phyloP scores from a whole-genome alignment of 2,329 filamentous ascomycete species.

The Alternaria infectoria region DNA sequence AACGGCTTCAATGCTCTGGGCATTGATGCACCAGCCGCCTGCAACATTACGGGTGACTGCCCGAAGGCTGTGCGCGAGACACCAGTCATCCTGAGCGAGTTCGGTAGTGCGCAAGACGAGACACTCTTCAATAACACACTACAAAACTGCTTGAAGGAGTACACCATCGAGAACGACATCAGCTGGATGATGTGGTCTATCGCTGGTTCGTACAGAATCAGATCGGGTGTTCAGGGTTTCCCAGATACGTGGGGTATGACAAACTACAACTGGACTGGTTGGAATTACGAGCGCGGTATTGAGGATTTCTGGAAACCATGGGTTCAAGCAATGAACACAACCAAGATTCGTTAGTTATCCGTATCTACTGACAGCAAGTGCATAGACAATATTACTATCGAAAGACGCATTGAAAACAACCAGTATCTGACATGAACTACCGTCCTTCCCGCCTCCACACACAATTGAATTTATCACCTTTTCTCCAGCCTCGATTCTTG shows the following conservation, averaged over 20 bases:
- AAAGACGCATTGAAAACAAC: neutral
- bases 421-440: neutral
- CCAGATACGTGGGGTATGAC: slow-evolving; percentile 58
- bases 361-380: neutral
- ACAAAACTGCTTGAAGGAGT: slow-evolving; percentile 55
- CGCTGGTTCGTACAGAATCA: slow-evolving; percentile 57
- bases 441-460: neutral
- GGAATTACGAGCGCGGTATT: slow-evolving; percentile 55
- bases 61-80: slow-evolving; percentile 42
- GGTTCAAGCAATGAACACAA: slow-evolving; percentile 51
- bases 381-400: neutral
- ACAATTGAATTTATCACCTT: neutral
- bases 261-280: slow-evolving; percentile 56
- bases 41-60: slow-evolving; percentile 45
- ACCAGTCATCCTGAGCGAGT: slow-evolving; percentile 48
- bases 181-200: slow-evolving; percentile 60
- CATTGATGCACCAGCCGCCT: slow-evolving; percentile 44
- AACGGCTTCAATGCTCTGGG: slow-evolving; percentile 58
- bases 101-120: slow-evolving; percentile 46
- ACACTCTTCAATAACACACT: slow-evolving; percentile 54
- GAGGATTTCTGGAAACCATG: slow-evolving; percentile 61
- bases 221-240: slow-evolving; percentile 55
- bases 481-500: neutral
- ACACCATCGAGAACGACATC: slow-evolving; percentile 53
- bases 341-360: slow-evolving; percentile 11